These are phyloP conservation scores for Xylaria sp. DNA, from an alignment of 495 filamentous ascomycete species.

Conservation along the genomic window DNA sequence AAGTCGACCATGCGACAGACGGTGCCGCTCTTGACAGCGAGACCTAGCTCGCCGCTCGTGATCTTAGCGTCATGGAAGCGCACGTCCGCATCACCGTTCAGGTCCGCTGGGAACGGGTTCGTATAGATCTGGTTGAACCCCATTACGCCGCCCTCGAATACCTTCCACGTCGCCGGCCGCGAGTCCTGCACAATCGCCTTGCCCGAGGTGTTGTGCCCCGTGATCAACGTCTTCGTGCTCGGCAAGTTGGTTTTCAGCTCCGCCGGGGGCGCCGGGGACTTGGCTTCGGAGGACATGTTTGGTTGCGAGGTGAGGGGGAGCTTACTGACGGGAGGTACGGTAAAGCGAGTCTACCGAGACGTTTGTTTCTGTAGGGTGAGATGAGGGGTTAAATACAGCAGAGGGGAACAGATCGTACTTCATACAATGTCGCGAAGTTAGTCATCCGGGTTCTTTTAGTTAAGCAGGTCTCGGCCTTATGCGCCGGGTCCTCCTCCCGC, in stretches of 20 bases:
- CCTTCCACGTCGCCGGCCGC: slow-evolving; percentile 36
- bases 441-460: neutral
- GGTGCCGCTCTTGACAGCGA: slow-evolving; percentile 58
- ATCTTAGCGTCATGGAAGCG: slow-evolving; percentile 44
- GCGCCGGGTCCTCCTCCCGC: neutral
- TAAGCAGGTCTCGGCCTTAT: neutral
- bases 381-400: neutral
- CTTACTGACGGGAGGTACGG: too few relatives aligned
- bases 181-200: slow-evolving; percentile 46
- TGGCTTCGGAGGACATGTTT: slow-evolving; percentile 28
- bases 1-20: slow-evolving; percentile 70
- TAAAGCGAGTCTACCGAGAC: neutral
- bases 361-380: neutral
- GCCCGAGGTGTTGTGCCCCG: slow-evolving; percentile 47
- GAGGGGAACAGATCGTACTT: neutral
- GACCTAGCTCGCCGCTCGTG: slow-evolving; percentile 48
- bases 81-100: slow-evolving; percentile 62
- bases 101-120: slow-evolving; percentile 61
- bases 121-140: slow-evolving; percentile 52
- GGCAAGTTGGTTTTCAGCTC: slow-evolving; percentile 43
- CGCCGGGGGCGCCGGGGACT: slow-evolving; percentile 18
- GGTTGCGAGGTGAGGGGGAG: neutral
- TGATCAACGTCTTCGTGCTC: slow-evolving; percentile 47
- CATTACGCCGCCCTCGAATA: slow-evolving; percentile 32
- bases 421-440: neutral